A percentile compares a stretch with the other conserved stretches of the same genome.
phyloP scores from a whole-genome alignment of 345 rosid species.

The Eucalyptus polybractea region DNA sequence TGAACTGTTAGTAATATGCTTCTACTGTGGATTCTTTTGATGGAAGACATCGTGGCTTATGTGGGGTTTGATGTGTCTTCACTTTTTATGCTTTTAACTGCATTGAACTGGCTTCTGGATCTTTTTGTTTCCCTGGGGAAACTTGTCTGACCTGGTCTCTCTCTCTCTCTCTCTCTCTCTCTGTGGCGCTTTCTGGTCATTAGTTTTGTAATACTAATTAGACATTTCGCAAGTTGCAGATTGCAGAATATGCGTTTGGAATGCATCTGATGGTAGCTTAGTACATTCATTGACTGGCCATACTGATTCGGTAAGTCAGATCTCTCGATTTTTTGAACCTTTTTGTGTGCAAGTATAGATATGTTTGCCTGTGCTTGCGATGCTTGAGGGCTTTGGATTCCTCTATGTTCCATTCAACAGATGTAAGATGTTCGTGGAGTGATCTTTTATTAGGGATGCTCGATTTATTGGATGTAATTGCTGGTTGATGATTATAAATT shows the following conservation, averaged over 20 bases:
- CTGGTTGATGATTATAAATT: neutral
- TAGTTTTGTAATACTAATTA: neutral
- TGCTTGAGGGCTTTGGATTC: neutral
- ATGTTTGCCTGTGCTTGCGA: neutral
- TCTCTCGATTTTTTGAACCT: neutral
- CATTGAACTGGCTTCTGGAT: neutral
- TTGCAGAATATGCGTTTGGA: conserved; percentile 99
- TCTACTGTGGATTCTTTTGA: neutral
- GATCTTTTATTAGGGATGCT: neutral
- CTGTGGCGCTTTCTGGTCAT: neutral
- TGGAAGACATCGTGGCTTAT: neutral
- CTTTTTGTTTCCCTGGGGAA: neutral
- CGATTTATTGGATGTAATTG: neutral
- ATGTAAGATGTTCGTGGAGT: neutral
- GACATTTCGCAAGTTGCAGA: conserved; percentile 20
- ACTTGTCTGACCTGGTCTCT: neutral
- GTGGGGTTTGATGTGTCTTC: neutral
- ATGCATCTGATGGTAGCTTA: conserved; percentile 92
- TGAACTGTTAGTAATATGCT: neutral
- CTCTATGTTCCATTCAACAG: neutral
- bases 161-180: neutral
- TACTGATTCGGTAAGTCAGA: conserved; percentile 73
- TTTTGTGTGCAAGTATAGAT: neutral
- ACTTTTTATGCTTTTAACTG: neutral
- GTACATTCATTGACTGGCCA: conserved; percentile 98